Base-by-base conservation (phyloP, 352 stramenopile species). In the Nothophytophthora sp. region DNA sequence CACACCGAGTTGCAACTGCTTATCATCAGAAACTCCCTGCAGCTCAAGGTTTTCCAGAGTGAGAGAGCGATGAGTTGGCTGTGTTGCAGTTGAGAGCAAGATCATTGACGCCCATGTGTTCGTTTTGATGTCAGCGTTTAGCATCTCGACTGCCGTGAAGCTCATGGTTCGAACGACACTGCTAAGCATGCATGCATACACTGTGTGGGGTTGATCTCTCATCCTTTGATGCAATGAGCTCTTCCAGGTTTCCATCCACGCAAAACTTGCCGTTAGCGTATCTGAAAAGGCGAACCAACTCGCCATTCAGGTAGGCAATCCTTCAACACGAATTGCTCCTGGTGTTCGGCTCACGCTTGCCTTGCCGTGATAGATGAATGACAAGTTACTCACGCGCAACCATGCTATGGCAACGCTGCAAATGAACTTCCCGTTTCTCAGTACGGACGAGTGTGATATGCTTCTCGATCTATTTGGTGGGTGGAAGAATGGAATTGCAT, bases 401-500 rank as follows among this genome's bases (percentile, higher is more conserved):
- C 63, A 85, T 35, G 76, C 77, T 7, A 57, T 89, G 35, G 23
- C 44, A 1, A 66, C 63, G 10, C 48, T 91, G 5, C 60, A 51
- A 22, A 45, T 49, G 12, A 91, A 86, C 57, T 81, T 91, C 36
- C 61, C 63, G 13, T 87, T 88, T 34, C 55, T 91, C 16, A 77
- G 49, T 28, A 35, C 42, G 3, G 80, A 86, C 43, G 80, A 91
- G 29, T 88, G 73, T 29, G 80, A 91, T 19, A 91, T 91, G 80
- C 63, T 91, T 9, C 61, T 91, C n/a, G 80, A 89, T 39, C 44
- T 88, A 22, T 91, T 88, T 34, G 80, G 80, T 86, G 32, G 13
- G 63, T 54, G n/a, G n/a, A n/a, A n/a, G n/a, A n/a, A n/a, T n/a
- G n/a, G n/a, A n/a, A n/a, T n/a, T n/a, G n/a, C n/a, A n/a, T n/a